Evolutionary conservation across 352 stramenopile genomes (phyloP).

Genomic region (Globisporangium paddicum): DNA sequence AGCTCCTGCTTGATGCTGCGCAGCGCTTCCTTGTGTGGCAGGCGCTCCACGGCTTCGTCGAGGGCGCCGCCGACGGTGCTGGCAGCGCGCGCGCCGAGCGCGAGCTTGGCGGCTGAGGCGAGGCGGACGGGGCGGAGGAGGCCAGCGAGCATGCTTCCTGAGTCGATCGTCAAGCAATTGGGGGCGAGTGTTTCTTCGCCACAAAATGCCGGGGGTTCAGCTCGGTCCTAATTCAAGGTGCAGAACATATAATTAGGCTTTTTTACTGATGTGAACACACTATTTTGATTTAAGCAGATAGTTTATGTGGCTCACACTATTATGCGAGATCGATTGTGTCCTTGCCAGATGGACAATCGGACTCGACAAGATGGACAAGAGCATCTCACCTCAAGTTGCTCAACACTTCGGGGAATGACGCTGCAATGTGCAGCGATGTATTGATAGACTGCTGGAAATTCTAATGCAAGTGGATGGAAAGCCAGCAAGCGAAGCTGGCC

Average conservation of each 20-base stretch:
- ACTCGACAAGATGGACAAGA: no score
- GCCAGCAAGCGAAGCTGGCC: no score
- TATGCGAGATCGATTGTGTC: no score
- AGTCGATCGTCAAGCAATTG: conserved; percentile 15
- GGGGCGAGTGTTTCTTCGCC: conserved; percentile 24
- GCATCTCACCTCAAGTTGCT: no score
- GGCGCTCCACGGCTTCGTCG: conserved; percentile 65
- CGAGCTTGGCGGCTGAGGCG: conserved; percentile 24
- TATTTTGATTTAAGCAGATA: not conserved
- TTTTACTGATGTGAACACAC: not conserved
- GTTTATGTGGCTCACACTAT: no score
- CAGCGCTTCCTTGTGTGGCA: conserved; percentile 86
- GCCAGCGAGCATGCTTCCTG: conserved; percentile 46
- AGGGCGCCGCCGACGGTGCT: conserved; percentile 66
- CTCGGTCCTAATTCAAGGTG: not conserved
- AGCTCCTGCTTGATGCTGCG: conserved; percentile 80
- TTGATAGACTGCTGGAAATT: no score
- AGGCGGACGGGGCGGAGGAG: conserved; percentile 61
- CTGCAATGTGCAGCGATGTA: no score
- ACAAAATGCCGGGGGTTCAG: conserved; percentile 21
- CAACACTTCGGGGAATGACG: no score
- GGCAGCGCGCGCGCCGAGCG: conserved; percentile 33
- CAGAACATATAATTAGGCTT: not conserved
- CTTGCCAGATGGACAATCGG: no score
- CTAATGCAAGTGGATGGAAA: no score